phyloP scores from a whole-genome alignment of 352 stramenopile species.

The Phytophthora pinifolia region DNA sequence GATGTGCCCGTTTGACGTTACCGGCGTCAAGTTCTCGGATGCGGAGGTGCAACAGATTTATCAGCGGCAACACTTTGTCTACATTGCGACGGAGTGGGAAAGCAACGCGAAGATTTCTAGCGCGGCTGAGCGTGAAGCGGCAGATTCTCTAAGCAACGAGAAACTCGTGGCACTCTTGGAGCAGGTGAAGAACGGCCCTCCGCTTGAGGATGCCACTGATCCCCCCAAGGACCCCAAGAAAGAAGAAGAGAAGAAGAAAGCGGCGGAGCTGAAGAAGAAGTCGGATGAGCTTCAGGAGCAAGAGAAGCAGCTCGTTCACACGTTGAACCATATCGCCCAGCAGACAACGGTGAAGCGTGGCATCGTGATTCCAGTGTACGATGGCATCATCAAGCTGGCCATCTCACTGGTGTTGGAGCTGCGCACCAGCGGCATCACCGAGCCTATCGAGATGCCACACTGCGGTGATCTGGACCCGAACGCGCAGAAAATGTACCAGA shows the following conservation, averaged over 20 bases:
- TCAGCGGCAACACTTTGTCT: slow-evolving; percentile 36
- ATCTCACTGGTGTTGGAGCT: slow-evolving; percentile 52
- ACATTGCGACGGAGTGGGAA: slow-evolving; percentile 30
- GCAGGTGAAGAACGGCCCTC: slow-evolving; percentile 16
- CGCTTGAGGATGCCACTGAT: slow-evolving; percentile 18
- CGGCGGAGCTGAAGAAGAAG: slow-evolving; percentile 15
- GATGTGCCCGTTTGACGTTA: slow-evolving; percentile 46
- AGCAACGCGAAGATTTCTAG: slow-evolving; percentile 19
- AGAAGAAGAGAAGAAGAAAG: slow-evolving; percentile 19
- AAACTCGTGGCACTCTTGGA: slow-evolving; percentile 19
- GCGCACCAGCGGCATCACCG: slow-evolving; percentile 33
- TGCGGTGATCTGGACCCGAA: slow-evolving; percentile 46
- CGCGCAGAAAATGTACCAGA: slow-evolving; percentile 32
- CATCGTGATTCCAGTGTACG: slow-evolving; percentile 57
- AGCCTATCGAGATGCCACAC: slow-evolving; percentile 55
- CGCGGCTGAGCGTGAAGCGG: slow-evolving; percentile 17
- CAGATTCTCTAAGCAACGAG: slow-evolving; percentile 26
- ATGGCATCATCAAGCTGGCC: slow-evolving; percentile 41
- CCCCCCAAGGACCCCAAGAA: slow-evolving; percentile 22
- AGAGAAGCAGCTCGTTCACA: slow-evolving; percentile 34
- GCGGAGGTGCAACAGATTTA: slow-evolving; percentile 35
- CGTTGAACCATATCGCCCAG: slow-evolving; percentile 30
- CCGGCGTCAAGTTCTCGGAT: slow-evolving; percentile 28
- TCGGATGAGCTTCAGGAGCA: slow-evolving; percentile 19
- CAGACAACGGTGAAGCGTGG: slow-evolving; percentile 35